Conservation (phyloP, 2,329 filamentous ascomycete species). For the Pyrenochaeta sp. region DNA sequence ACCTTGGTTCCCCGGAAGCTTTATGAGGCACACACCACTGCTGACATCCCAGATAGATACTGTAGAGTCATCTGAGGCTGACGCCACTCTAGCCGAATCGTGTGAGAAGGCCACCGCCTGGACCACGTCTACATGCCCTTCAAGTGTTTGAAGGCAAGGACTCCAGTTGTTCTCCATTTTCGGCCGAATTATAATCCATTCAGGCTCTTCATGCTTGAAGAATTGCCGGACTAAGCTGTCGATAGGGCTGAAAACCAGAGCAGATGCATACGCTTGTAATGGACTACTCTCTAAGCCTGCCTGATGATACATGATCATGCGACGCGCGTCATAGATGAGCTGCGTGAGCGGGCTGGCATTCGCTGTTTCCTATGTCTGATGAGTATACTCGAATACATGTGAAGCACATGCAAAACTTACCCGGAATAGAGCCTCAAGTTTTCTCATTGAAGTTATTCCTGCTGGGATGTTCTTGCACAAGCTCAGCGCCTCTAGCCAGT, state of each 20-base stretch:
- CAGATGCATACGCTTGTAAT: conserved; percentile 35
- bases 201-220: conserved; percentile 26
- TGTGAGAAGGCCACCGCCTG: conserved; percentile 31
- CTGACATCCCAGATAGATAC: conserved; percentile 3
- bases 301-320: neutral
- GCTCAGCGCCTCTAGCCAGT: conserved; percentile 16
- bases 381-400: neutral
- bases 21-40: neutral
- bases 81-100: conserved; percentile 25
- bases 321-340: neutral
- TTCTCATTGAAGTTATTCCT: conserved; percentile 13
- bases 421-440: conserved; percentile 5
- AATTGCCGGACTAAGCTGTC: conserved; percentile 20
- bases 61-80: conserved; percentile 1
- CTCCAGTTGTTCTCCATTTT: conserved; percentile 12
- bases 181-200: conserved; percentile 18
- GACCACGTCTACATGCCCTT: conserved; percentile 21
- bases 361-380: neutral
- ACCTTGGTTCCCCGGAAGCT: too few relatives aligned
- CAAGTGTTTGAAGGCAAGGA: conserved; percentile 15
- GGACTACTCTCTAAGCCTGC: conserved; percentile 25
- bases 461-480: conserved; percentile 12
- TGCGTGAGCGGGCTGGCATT: neutral
- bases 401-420: neutral
- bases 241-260: conserved; percentile 30